phyloP scores from a whole-genome alignment of 352 stramenopile species.

The Globisporangium sylvaticum region DNA sequence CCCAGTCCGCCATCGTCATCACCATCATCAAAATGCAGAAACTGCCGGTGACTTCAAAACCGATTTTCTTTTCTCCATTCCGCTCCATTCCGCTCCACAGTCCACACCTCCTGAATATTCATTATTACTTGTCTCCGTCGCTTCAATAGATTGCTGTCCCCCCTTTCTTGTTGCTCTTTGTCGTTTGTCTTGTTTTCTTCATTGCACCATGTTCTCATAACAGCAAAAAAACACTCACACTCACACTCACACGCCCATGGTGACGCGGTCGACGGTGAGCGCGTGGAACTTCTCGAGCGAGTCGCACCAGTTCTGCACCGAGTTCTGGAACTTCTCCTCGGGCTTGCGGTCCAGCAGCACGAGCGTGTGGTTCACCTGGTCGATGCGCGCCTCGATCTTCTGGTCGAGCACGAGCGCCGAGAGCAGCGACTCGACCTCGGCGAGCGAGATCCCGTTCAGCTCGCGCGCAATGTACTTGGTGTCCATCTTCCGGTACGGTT shows the following conservation, averaged over 20 bases:
- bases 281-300: slow-evolving; percentile 67
- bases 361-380: slow-evolving; percentile 85
- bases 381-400: slow-evolving; percentile 90
- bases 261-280: slow-evolving; percentile 56
- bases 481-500: slow-evolving; percentile 92
- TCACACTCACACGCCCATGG: slow-evolving; percentile 34
- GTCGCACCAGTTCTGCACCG: slow-evolving; percentile 60
- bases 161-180: neutral
- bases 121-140: slow-evolving; percentile 9
- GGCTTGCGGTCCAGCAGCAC: slow-evolving; percentile 64
- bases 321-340: slow-evolving; percentile 68
- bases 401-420: slow-evolving; percentile 92
- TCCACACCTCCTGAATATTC: slow-evolving; percentile 6
- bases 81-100: neutral
- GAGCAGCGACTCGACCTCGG: slow-evolving; percentile 91
- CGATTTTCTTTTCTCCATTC: neutral
- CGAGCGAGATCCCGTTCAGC: slow-evolving; percentile 89
- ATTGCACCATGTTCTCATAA: neutral
- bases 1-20: neutral
- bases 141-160: slow-evolving; percentile 8
- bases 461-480: slow-evolving; percentile 89
- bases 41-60: neutral
- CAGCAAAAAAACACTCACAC: no score
- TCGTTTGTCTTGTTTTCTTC: slow-evolving; percentile 2
- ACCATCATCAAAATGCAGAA: slow-evolving; percentile 10